Evolutionary conservation across 2,329 filamentous ascomycete species (phyloP).

Genomic region (Arthrocladium fulminans): DNA sequence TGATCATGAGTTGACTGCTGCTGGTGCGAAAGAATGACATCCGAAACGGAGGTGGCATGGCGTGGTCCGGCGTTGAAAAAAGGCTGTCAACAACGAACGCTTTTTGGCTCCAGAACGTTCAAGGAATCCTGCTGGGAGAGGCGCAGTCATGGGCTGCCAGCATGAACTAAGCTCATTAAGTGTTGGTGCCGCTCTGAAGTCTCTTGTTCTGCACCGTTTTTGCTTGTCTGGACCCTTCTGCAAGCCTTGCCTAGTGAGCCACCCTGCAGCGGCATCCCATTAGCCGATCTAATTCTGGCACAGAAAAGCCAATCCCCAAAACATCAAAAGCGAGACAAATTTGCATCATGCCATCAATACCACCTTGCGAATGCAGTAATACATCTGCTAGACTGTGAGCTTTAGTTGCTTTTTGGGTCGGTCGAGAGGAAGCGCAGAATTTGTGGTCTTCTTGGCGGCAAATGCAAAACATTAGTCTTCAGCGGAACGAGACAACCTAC

Average conservation of each 20-base stretch:
- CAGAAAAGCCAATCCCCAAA: not conserved
- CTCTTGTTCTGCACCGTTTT: not conserved
- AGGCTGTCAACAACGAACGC: not conserved
- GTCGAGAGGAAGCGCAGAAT: too few species aligned
- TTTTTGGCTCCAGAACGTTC: constrained; percentile 1
- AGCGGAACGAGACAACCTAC: too few species aligned
- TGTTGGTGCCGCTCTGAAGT: not conserved
- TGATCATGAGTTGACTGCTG: not conserved
- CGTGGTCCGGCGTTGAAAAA: not conserved
- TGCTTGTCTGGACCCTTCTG: not conserved
- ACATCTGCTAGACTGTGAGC: too few species aligned
- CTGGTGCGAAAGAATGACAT: not conserved
- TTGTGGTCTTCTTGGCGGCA: too few species aligned
- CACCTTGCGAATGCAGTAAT: too few species aligned
- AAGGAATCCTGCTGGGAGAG: constrained; percentile 3
- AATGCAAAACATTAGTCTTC: too few species aligned
- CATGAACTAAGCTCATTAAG: not conserved
- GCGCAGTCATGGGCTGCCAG: constrained; percentile 1
- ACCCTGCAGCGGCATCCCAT: not conserved
- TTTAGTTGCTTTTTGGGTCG: too few species aligned
- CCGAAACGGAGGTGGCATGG: constrained; percentile 3
- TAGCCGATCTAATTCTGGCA: constrained; percentile 3
- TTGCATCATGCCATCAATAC: too few species aligned
- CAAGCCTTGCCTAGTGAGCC: not conserved
- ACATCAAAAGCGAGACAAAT: not conserved